A percentile compares a stretch with the other conserved stretches of the same genome.
Evolutionary conservation across 2,329 filamentous ascomycete genomes (phyloP).

Genomic region (Venturia asperata): DNA sequence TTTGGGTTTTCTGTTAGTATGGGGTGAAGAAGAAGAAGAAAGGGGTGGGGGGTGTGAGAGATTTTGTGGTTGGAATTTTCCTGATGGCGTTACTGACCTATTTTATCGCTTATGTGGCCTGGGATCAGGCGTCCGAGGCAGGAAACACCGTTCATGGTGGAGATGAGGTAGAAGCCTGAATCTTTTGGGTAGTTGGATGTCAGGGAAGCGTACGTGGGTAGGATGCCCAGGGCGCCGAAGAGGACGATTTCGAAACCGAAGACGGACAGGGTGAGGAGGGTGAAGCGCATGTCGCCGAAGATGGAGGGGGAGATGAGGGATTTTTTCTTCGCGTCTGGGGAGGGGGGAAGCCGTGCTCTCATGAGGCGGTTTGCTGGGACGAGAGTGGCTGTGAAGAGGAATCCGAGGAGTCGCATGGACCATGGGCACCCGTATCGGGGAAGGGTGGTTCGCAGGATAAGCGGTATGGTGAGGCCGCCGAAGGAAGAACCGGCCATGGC

Average conservation of each 20-base stretch:
- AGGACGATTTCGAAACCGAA: conserved; percentile 30
- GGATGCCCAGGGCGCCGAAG: conserved; percentile 16
- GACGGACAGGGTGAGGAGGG: conserved; percentile 31
- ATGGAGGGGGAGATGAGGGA: conserved; percentile 32
- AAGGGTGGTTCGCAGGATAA: conserved; percentile 27
- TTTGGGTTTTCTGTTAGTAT: not conserved
- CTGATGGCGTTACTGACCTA: conserved; percentile 31
- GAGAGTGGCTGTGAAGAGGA: conserved; percentile 31
- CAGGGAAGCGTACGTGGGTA: conserved; percentile 13
- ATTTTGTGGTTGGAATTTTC: too few relatives aligned
- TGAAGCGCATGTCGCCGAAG: conserved; percentile 26
- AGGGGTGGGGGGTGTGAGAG: too few relatives aligned
- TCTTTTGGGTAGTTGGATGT: conserved; percentile 26
- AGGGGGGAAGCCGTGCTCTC: conserved; percentile 24
- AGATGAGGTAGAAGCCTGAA: conserved; percentile 43
- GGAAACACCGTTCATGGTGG: conserved; percentile 44
- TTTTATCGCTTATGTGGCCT: conserved; percentile 46
- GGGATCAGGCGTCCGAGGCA: conserved; percentile 48
- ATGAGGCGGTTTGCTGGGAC: conserved; percentile 30
- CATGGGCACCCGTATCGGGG: conserved; percentile 33
- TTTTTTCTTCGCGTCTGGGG: conserved; percentile 20
- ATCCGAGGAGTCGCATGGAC: conserved; percentile 35
- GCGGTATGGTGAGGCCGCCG: conserved; percentile 33
- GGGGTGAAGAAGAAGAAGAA: too few relatives aligned
- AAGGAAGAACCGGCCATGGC: conserved; percentile 33